phyloP scores from a whole-genome alignment of 495 filamentous ascomycete species.

The Jackrogersella multiformis region DNA sequence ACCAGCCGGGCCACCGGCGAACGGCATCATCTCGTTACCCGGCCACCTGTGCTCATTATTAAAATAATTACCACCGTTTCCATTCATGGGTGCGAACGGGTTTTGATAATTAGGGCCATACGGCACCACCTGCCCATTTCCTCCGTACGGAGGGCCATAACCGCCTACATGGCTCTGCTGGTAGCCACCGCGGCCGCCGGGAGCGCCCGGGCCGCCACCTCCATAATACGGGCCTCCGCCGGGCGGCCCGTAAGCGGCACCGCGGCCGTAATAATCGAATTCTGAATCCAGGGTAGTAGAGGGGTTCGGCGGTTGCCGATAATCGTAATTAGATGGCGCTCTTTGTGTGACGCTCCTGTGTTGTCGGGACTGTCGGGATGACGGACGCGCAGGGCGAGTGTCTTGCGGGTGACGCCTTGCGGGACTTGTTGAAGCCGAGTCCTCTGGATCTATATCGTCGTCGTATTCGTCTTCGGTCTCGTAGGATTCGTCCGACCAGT shows the following conservation, averaged over 20 bases:
- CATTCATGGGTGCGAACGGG: conserved; percentile 54
- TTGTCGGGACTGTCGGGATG: conserved; percentile 41
- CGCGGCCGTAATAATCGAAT: conserved; percentile 47
- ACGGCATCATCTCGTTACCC: conserved; percentile 59
- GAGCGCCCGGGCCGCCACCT: neutral
- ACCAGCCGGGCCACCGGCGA: conserved; percentile 40
- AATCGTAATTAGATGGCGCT: conserved; percentile 48
- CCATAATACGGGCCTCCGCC: conserved; percentile 50
- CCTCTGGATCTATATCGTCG: conserved; percentile 74
- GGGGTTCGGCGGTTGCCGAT: conserved; percentile 49
- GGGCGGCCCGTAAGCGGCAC: conserved; percentile 47
- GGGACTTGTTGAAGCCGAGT: conserved; percentile 73
- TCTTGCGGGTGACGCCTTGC: conserved; percentile 46
- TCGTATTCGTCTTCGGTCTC: conserved; percentile 52
- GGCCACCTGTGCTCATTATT: conserved; percentile 44
- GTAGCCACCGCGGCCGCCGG: conserved; percentile 46
- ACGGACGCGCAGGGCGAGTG: conserved; percentile 46
- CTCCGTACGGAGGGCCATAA: conserved; percentile 46
- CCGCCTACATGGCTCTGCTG: conserved; percentile 56
- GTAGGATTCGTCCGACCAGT: conserved; percentile 63
- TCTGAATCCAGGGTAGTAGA: conserved; percentile 62
- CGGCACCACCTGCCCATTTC: conserved; percentile 54
- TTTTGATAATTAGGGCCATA: conserved; percentile 52
- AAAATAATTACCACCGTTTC: conserved; percentile 48
- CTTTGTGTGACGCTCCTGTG: conserved; percentile 50